phyloP scores from a whole-genome alignment of 805 yeast species.

The Monosporozyma solicola region DNA sequence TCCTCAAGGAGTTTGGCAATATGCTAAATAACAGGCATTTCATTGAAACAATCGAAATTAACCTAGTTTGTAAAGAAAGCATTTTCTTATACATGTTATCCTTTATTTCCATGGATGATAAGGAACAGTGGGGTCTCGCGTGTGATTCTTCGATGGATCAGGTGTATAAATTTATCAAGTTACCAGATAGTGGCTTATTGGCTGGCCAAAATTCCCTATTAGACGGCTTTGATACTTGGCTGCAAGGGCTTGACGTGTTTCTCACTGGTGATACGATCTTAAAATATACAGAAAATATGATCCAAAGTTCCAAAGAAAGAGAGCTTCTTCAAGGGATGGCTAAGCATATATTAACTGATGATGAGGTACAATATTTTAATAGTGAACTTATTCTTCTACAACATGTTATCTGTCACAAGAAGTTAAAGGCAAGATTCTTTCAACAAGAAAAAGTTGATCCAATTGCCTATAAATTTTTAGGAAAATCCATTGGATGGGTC shows the following conservation, averaged over 20 bases:
- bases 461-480: background rate
- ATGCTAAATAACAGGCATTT: conserved; percentile 27
- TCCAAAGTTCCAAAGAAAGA: conserved; percentile 19
- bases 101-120: conserved; percentile 19
- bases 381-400: background rate
- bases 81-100: conserved; percentile 42
- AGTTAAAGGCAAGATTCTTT: background rate
- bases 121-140: conserved; percentile 16
- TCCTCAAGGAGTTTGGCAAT: background rate
- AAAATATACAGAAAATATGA: conserved; percentile 10
- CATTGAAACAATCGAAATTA: conserved; percentile 50
- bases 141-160: conserved; percentile 28
- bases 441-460: background rate
- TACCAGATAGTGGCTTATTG: conserved; percentile 39
- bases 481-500: background rate
- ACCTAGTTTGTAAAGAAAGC: conserved; percentile 33
- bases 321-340: conserved; percentile 7
- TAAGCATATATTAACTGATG: conserved; percentile 9
- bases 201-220: conserved; percentile 57
- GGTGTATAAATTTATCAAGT: conserved; percentile 37
- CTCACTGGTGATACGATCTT: conserved; percentile 13
- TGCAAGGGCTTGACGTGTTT: conserved; percentile 32
- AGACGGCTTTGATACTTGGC: conserved; percentile 50
- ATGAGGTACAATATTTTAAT: conserved; percentile 45
- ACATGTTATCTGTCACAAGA: background rate